A percentile compares a stretch with the other conserved stretches of the same genome.
These are phyloP conservation scores for Abrus pulchellus DNA, from an alignment of 306 rosid genomes.

Conservation along the genomic window DNA sequence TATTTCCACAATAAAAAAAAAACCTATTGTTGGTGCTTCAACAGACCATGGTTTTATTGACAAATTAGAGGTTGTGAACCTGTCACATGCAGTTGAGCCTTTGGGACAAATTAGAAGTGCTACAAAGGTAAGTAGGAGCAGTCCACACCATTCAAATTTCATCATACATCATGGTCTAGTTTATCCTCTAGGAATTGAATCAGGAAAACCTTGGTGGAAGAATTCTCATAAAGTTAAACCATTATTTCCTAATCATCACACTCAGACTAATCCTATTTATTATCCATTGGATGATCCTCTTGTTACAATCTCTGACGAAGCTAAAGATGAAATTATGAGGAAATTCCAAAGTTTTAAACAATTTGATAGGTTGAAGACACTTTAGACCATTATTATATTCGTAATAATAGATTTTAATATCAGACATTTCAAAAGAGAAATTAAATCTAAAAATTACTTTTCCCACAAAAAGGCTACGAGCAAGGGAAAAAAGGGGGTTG, in stretches of 20 bases:
- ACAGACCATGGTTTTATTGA: constrained; percentile 38
- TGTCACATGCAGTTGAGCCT: constrained; percentile 52
- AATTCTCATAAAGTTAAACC: constrained; percentile 1
- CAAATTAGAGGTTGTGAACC: constrained; percentile 49
- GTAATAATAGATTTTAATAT: background rate
- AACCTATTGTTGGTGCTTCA: constrained; percentile 48
- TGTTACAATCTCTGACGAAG: constrained; percentile 50
- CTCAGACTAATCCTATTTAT: constrained; percentile 34
- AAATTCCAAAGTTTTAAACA: constrained; percentile 70
- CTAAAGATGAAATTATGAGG: constrained; percentile 59
- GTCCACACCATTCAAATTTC: constrained; percentile 41
- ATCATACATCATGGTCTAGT: constrained; percentile 32
- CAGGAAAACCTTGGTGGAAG: constrained; percentile 45
- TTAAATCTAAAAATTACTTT: too few species aligned
- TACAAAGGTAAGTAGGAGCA: constrained; percentile 47
- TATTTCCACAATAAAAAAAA: constrained; percentile 58
- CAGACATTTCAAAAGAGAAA: too few species aligned
- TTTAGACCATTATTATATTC: constrained; percentile 70
- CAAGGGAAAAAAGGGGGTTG: too few species aligned
- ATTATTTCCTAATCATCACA: background rate
- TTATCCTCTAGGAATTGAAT: constrained; percentile 50
- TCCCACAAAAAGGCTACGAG: too few species aligned
- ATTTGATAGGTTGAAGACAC: constrained; percentile 79
- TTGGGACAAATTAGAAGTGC: constrained; percentile 41
- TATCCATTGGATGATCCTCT: constrained; percentile 44